These are phyloP conservation scores for Filobasidium wieringae DNA, from an alignment of 768 basidiomycete genomes.

Conservation along the genomic window DNA sequence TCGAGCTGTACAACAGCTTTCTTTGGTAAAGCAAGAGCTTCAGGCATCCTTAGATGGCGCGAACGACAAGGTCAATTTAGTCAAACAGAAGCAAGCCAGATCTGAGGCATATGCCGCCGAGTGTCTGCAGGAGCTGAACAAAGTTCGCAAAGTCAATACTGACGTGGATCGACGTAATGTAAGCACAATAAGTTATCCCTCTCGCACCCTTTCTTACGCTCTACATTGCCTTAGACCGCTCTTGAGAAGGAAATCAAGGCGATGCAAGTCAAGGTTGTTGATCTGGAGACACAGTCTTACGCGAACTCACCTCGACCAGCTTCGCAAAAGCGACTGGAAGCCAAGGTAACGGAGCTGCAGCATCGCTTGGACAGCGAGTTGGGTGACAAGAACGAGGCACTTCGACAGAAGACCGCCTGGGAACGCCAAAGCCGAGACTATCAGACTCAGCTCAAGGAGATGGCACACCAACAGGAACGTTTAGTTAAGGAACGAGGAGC, in stretches of 20 bases:
- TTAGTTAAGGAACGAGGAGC: conserved; percentile 56
- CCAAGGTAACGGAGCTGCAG: conserved; percentile 6
- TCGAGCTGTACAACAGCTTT: conserved; percentile 60
- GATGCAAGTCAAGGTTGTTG: conserved; percentile 66
- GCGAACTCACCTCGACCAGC: conserved; percentile 47
- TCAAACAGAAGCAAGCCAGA: conserved; percentile 67
- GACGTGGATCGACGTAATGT: conserved; percentile 69
- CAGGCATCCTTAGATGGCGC: conserved; percentile 67
- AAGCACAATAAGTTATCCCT: conserved; percentile 16
- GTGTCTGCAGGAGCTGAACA: conserved; percentile 62
- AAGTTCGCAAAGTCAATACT: conserved; percentile 67
- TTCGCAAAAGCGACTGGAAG: conserved; percentile 44
- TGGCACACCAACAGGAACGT: conserved; percentile 51
- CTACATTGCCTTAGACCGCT: conserved; percentile 48
- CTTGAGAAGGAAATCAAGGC: conserved; percentile 79
- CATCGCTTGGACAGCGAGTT: conserved; percentile 43
- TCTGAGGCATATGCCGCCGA: conserved; percentile 65
- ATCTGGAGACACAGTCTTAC: conserved; percentile 68
- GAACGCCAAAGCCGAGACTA: conserved; percentile 43
- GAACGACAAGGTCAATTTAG: conserved; percentile 57
- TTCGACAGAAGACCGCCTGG: background rate
- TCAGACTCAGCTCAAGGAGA: conserved; percentile 50
- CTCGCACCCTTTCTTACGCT: background rate
- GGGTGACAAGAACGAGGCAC: conserved; percentile 44
- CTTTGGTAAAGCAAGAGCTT: conserved; percentile 69